Percentiles rank a stretch among this genome's conserved stretches.
phyloP scores from a whole-genome alignment of 2,329 filamentous ascomycete species.

The Pseudofabraea citricarpa region DNA sequence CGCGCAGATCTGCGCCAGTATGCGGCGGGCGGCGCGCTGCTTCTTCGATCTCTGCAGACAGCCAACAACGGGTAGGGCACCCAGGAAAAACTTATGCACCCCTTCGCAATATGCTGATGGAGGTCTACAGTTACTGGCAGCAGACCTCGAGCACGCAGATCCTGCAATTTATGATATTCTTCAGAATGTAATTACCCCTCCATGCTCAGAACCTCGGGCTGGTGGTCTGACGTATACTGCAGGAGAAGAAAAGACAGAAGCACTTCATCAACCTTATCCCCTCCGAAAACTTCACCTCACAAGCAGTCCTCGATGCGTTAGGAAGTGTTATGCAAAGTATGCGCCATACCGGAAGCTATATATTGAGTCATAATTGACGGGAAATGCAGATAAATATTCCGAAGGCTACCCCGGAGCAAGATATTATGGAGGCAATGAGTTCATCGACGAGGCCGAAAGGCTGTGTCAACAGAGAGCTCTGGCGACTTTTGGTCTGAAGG shows the following conservation, averaged over 20 bases:
- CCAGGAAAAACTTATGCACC: too few relatives aligned
- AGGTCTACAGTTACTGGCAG: slow-evolving; percentile 63
- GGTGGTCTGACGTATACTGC: slow-evolving; percentile 36
- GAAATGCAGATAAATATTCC: slow-evolving; percentile 80
- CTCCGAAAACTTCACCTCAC: slow-evolving; percentile 92
- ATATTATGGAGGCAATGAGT: slow-evolving; percentile 96
- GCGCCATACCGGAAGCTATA: slow-evolving; percentile 25
- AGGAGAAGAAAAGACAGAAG: slow-evolving; percentile 96
- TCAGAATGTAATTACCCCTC: slow-evolving; percentile 61
- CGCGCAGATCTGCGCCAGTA: slow-evolving; percentile 17
- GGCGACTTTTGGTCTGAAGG: slow-evolving; percentile 77
- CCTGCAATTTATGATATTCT: slow-evolving; percentile 84
- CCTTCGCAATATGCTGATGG: slow-evolving; percentile 15
- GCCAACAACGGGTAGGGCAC: slow-evolving; percentile 58
- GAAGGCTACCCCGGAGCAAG: slow-evolving; percentile 95
- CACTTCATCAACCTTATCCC: slow-evolving; percentile 98
- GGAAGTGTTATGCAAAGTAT: slow-evolving; percentile 93
- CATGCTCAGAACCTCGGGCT: slow-evolving; percentile 2
- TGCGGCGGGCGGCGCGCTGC: slow-evolving; percentile 20
- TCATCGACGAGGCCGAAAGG: slow-evolving; percentile 86
- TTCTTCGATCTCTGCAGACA: slow-evolving; percentile 35
- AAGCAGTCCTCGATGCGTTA: slow-evolving; percentile 84
- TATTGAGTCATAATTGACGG: slow-evolving; percentile 33
- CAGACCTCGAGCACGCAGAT: slow-evolving; percentile 78
- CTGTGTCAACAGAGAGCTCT: slow-evolving; percentile 88